Evolutionary conservation across 1,284 basidiomycete species (phyloP), one percentile per base, ranked within the genome.

Genomic region (Boletus austroedulis): DNA sequence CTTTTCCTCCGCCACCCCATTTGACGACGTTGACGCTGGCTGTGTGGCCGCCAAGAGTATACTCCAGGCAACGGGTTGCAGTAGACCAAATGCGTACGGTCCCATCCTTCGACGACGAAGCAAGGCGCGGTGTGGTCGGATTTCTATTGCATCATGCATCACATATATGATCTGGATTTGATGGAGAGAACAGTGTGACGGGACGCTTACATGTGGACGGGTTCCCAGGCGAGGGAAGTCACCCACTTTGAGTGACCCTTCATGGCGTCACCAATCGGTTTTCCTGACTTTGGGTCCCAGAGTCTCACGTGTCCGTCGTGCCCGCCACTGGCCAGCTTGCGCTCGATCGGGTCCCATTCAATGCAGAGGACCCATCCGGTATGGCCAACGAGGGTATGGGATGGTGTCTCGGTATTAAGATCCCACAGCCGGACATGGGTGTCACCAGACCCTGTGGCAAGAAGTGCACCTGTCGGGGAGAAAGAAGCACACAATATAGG

Each of bases 231-330:
- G 23, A 99, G 82, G n/a, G 90, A 92, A 0, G 91, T 98, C 62
- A 99, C 88, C 95, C 96, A 98, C 78, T 98, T 98, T 31, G 92
- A 82, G 70, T 99, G 97, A 0, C 96, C 96, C 65, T 88, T 90
- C 59, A 97, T 75, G 0, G 90, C 91, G 57, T 93, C 89, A 24
- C 94, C 94, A 15, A 90, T 79, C 0, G 90, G 78, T 69, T 92
- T 91, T 14, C 95, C 95, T 0, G 89, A 89, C 71, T 90, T 90
- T 14, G 92, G 92, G 67, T 95, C 90, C 95, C 95, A 98, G 61
- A 97, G 75, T 43, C 94, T 66, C 62, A 93, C 90, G 67, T 94
- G 90, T 36, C 94, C 92, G 74, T 96, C 90, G 70, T 95, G 86
- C 0, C 93, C 92, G 10, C 95, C 97, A 1, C 93, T 96, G 1